Percentiles rank a stretch among this genome's conserved stretches.
phyloP scores from a whole-genome alignment of 306 rosid species.

The Trifolium repens region DNA sequence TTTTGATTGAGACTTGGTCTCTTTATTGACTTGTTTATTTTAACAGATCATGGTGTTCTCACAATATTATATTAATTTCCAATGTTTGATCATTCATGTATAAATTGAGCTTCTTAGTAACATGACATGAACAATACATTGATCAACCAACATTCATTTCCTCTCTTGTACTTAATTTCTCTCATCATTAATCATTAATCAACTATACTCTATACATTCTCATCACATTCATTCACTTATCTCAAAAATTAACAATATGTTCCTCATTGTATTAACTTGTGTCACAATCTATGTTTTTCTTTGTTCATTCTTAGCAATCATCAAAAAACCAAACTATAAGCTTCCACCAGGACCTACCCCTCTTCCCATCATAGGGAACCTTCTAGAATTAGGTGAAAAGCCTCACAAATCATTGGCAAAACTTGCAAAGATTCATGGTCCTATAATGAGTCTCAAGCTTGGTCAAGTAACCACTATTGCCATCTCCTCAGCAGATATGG shows the following conservation, averaged over 20 bases:
- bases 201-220: background rate
- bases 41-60: background rate
- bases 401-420: conserved; percentile 27
- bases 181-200: background rate
- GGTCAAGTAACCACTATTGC: conserved; percentile 33
- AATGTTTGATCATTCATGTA: background rate
- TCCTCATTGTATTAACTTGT: conserved; percentile 18
- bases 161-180: background rate
- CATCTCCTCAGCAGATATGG: conserved; percentile 37
- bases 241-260: background rate
- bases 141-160: background rate
- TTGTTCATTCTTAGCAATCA: background rate
- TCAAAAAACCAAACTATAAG: conserved; percentile 1
- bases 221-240: background rate
- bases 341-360: conserved; percentile 43
- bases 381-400: conserved; percentile 38
- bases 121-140: background rate
- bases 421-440: conserved; percentile 39
- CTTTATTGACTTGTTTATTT: background rate
- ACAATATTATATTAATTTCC: too few species aligned
- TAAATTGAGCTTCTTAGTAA: background rate
- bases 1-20: background rate
- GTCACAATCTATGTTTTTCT: conserved; percentile 5
- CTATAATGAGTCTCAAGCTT: conserved; percentile 7
- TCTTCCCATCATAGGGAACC: conserved; percentile 32